These are phyloP conservation scores for Fusarium sp. DNA, from an alignment of 2,329 filamentous ascomycete genomes.

Conservation along the genomic window DNA sequence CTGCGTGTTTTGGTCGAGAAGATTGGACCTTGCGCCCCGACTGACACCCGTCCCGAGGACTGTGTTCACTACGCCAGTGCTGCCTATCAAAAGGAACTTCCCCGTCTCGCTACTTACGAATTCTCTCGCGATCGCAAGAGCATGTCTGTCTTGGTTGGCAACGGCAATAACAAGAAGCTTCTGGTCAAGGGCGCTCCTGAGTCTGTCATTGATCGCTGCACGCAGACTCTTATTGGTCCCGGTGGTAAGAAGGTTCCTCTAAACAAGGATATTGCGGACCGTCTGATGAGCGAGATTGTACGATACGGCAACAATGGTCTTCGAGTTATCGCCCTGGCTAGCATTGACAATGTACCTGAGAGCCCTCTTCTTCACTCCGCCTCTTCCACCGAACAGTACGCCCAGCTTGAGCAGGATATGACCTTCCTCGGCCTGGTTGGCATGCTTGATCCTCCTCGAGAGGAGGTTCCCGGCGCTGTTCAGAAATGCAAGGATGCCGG, in stretches of 20 bases:
- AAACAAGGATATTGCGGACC: conserved; percentile 70
- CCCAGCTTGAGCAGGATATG: conserved; percentile 89
- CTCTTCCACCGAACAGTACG: conserved; percentile 84
- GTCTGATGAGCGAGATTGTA: conserved; percentile 81
- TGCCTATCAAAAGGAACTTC: conserved; percentile 80
- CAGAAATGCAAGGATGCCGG: conserved; percentile 89
- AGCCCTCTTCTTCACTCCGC: conserved; percentile 77
- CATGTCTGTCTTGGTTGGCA: conserved; percentile 93
- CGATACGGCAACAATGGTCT: conserved; percentile 93
- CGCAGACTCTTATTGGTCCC: conserved; percentile 78
- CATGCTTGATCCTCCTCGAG: conserved; percentile 96
- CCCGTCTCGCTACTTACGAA: conserved; percentile 87
- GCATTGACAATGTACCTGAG: conserved; percentile 76
- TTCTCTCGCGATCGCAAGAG: conserved; percentile 98
- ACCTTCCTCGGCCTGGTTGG: conserved; percentile 92
- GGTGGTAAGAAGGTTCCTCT: conserved; percentile 81
- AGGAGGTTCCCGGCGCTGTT: conserved; percentile 88
- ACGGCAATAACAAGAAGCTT: conserved; percentile 76
- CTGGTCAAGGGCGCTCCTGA: conserved; percentile 97
- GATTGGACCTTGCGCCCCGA: conserved; percentile 80
- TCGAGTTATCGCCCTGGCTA: conserved; percentile 92
- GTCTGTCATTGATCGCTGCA: conserved; percentile 91
- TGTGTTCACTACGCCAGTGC: conserved; percentile 83
- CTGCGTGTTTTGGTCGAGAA: conserved; percentile 93
- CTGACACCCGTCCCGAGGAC: conserved; percentile 62